Evolutionary conservation across 164 flowering plant species (phyloP).

Genomic region (Magnolia sinica): DNA sequence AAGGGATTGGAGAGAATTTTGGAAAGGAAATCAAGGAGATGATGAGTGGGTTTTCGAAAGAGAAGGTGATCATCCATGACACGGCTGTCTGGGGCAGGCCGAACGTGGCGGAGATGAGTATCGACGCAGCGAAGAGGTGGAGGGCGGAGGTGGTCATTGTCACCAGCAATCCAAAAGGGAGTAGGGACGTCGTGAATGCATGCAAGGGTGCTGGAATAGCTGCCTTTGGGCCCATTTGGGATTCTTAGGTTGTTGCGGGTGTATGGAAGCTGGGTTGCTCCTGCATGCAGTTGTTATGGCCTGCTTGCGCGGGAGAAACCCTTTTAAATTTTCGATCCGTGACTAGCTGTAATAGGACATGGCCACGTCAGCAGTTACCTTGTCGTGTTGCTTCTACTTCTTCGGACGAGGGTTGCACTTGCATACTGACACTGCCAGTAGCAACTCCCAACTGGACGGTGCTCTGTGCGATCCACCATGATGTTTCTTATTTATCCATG

Average conservation of each 20-base stretch:
- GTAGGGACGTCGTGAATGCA: slow-evolving; percentile 57
- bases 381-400: too few species aligned
- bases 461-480: too few species aligned
- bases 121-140: slow-evolving; percentile 49
- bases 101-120: slow-evolving; percentile 45
- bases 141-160: slow-evolving; percentile 55
- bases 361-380: too few species aligned
- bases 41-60: slow-evolving; percentile 45
- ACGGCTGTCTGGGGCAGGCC: slow-evolving; percentile 57
- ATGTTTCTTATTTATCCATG: too few species aligned
- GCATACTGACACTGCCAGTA: too few species aligned
- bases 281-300: slow-evolving; percentile 1
- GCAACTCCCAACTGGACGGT: too few species aligned
- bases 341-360: too few species aligned
- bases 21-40: slow-evolving; percentile 48
- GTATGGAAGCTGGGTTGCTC: too few species aligned
- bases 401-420: too few species aligned
- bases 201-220: slow-evolving; percentile 52
- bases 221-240: slow-evolving; percentile 75
- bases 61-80: slow-evolving; percentile 58
- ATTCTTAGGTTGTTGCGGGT: slow-evolving; percentile 30
- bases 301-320: too few species aligned
- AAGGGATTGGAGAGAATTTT: slow-evolving; percentile 50
- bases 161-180: slow-evolving; percentile 67
- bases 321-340: too few species aligned